These are phyloP conservation scores for Yamadazyma dendronema DNA, from an alignment of 1,139 yeast genomes.

Conservation along the genomic window DNA sequence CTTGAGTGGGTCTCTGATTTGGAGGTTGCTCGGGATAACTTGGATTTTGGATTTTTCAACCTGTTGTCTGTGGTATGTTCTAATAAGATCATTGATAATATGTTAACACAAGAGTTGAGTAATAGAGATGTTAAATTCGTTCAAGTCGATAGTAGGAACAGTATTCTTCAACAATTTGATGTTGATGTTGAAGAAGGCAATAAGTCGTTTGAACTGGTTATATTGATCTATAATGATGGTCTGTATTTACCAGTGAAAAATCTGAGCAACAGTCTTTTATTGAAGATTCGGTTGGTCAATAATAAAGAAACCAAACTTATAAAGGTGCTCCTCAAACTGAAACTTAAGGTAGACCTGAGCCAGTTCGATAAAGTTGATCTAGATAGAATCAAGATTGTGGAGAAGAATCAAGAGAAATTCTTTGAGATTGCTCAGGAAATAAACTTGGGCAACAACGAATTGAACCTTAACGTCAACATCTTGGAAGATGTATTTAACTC, in stretches of 20 bases:
- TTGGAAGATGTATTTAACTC: slow-evolving; percentile 28
- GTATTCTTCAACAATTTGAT: slow-evolving; percentile 3
- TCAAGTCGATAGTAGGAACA: slow-evolving; percentile 15
- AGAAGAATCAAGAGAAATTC: slow-evolving; percentile 4
- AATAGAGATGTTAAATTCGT: slow-evolving; percentile 37
- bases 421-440: slow-evolving; percentile 8
- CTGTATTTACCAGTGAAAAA: slow-evolving; percentile 34
- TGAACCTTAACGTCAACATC: slow-evolving; percentile 20
- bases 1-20: slow-evolving; percentile 44
- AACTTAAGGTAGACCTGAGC: slow-evolving; percentile 25
- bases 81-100: slow-evolving; percentile 60
- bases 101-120: slow-evolving; percentile 60
- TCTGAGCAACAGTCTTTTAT: slow-evolving; percentile 36
- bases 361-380: slow-evolving; percentile 25
- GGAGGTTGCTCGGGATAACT: slow-evolving; percentile 31
- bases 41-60: slow-evolving; percentile 36
- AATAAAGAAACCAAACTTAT: slow-evolving; percentile 12
- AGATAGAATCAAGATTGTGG: slow-evolving; percentile 8
- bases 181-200: background rate
- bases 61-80: slow-evolving; percentile 52
- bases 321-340: slow-evolving; percentile 10
- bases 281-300: slow-evolving; percentile 29
- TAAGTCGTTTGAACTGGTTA: slow-evolving; percentile 22
- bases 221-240: slow-evolving; percentile 34
- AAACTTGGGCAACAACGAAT: slow-evolving; percentile 16